Evolutionary conservation across 2,329 filamentous ascomycete genomes (phyloP).

Genomic region (Thielaviopsis populi): DNA sequence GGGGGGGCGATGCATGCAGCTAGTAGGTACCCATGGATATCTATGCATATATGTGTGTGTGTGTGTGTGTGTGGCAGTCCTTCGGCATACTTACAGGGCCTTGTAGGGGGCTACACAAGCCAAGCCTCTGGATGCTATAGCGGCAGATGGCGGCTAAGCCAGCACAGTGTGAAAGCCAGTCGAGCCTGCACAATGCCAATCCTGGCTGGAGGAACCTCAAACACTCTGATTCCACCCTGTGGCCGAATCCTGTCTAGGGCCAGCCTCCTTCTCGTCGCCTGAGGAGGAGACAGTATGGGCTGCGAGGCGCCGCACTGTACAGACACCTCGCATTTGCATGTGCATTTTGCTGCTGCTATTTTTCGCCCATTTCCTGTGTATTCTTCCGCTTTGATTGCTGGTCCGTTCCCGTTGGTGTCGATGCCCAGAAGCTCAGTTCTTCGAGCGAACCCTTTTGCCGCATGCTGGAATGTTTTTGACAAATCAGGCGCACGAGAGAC

Average conservation of each 20-base stretch:
- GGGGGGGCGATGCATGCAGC: too few relatives aligned
- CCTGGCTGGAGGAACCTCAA: neutral
- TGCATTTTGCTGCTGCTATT: neutral
- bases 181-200: neutral
- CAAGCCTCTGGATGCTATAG: too few relatives aligned
- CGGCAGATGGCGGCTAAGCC: too few relatives aligned
- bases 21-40: too few relatives aligned
- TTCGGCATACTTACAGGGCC: neutral
- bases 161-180: too few relatives aligned
- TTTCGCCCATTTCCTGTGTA: neutral
- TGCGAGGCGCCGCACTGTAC: neutral
- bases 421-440: neutral
- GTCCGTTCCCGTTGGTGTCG: neutral
- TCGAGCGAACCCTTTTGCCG: neutral
- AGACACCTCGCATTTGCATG: too few relatives aligned
- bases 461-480: constrained; percentile 1
- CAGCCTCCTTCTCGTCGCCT: too few relatives aligned
- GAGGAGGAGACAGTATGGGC: neutral
- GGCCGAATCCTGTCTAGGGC: neutral
- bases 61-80: neutral
- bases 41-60: neutral
- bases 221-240: neutral
- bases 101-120: too few relatives aligned
- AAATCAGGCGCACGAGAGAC: neutral
- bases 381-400: neutral